These are phyloP conservation scores for Neurospora cerealis DNA, from an alignment of 495 filamentous ascomycete species.

Conservation along the genomic window DNA sequence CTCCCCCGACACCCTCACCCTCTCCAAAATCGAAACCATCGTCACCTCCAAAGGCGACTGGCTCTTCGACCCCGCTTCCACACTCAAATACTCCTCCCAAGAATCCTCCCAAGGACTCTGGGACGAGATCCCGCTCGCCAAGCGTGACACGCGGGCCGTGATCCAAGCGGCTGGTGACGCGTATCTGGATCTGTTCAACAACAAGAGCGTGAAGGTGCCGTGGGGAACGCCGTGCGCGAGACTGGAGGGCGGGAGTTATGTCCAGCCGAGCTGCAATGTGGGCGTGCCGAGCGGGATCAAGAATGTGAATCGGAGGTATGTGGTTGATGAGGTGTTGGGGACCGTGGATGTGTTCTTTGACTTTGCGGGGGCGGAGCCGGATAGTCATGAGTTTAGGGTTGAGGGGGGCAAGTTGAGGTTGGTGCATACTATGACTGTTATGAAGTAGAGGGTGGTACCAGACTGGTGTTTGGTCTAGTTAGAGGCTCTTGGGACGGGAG, in stretches of 20 bases:
- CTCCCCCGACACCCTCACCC: constrained; percentile 13
- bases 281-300: constrained; percentile 26
- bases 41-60: constrained; percentile 34
- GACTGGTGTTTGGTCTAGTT: neutral
- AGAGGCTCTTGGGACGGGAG: constrained; percentile 6
- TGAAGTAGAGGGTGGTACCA: neutral
- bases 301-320: constrained; percentile 11
- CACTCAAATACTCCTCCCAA: constrained; percentile 30
- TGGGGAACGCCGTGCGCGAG: constrained; percentile 37
- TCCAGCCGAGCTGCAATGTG: constrained; percentile 26
- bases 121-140: constrained; percentile 32
- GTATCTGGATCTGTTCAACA: constrained; percentile 33
- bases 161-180: constrained; percentile 38
- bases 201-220: constrained; percentile 32
- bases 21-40: constrained; percentile 34
- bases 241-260: constrained; percentile 38
- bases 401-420: constrained; percentile 15
- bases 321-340: constrained; percentile 35
- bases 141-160: constrained; percentile 25
- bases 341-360: constrained; percentile 30
- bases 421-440: constrained; percentile 8
- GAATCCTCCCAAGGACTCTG: constrained; percentile 25
- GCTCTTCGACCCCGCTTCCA: constrained; percentile 43
- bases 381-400: constrained; percentile 28
- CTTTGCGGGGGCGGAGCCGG: constrained; percentile 22